Evolutionary conservation across 1,139 yeast genomes (phyloP).

Genomic region (Geotrichum macrosporum): DNA sequence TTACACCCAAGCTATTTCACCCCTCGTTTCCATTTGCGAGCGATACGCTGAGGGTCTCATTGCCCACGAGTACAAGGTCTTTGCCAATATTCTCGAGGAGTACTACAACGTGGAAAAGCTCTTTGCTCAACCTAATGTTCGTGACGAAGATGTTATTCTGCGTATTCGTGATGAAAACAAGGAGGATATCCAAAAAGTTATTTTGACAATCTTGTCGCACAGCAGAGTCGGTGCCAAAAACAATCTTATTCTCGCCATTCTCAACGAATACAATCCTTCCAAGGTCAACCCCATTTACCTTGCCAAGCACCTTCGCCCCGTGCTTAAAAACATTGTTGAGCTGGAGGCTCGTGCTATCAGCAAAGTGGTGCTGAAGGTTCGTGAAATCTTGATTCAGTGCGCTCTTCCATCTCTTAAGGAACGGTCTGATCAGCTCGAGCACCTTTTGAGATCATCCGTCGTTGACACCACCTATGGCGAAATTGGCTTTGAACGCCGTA

Average conservation of each 20-base stretch:
- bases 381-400: constrained; percentile 94
- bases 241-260: constrained; percentile 78
- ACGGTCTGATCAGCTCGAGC: constrained; percentile 95
- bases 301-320: constrained; percentile 64
- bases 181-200: constrained; percentile 68
- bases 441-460: constrained; percentile 86
- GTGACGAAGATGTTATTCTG: constrained; percentile 78
- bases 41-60: constrained; percentile 70
- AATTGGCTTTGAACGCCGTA: constrained; percentile 61
- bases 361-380: constrained; percentile 89
- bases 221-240: constrained; percentile 91
- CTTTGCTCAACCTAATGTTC: constrained; percentile 67
- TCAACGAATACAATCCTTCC: constrained; percentile 66
- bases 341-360: constrained; percentile 89
- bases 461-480: constrained; percentile 84
- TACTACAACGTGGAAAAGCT: constrained; percentile 73
- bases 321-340: constrained; percentile 75
- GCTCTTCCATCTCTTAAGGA: constrained; percentile 94
- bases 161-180: constrained; percentile 82
- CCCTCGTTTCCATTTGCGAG: constrained; percentile 65
- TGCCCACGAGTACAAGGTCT: constrained; percentile 77
- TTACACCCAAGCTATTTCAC: constrained; percentile 61
- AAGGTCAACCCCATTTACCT: constrained; percentile 54
- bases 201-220: constrained; percentile 74
- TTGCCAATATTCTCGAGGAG: constrained; percentile 63